A percentile compares a stretch with the other conserved stretches of the same genome.
These are phyloP conservation scores for Angomonas desouzai DNA, from an alignment of 208 protist genomes.

Conservation along the genomic window DNA sequence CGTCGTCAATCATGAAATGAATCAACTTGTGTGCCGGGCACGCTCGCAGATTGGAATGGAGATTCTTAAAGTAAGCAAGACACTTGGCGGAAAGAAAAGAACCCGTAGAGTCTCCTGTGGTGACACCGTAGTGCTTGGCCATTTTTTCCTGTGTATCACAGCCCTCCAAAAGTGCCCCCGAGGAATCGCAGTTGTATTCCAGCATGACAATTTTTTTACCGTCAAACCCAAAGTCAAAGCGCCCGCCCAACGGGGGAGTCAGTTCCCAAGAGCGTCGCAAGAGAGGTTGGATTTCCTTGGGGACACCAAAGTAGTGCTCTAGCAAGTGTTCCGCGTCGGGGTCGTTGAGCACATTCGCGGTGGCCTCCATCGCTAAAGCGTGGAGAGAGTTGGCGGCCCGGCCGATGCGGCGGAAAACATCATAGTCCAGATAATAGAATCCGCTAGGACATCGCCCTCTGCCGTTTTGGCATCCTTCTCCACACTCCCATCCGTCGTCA, in stretches of 20 bases:
- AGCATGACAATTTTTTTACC: conserved; percentile 65
- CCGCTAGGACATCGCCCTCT: conserved; percentile 46
- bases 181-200: conserved; percentile 83
- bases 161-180: conserved; percentile 69
- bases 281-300: conserved; percentile 55
- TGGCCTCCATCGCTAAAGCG: conserved; percentile 65
- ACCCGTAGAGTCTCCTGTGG: conserved; percentile 55
- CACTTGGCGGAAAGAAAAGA: conserved; percentile 57
- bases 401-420: conserved; percentile 69
- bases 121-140: conserved; percentile 55
- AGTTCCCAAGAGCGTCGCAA: conserved; percentile 52
- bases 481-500: conserved; percentile 28
- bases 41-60: conserved; percentile 39
- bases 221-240: conserved; percentile 81
- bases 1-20: conserved; percentile 84
- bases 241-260: conserved; percentile 49
- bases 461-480: conserved; percentile 25
- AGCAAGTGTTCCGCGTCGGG: conserved; percentile 46
- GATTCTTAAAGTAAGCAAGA: conserved; percentile 41
- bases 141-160: conserved; percentile 83
- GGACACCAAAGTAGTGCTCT: conserved; percentile 72
- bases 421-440: conserved; percentile 74
- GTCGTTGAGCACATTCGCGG: conserved; percentile 43
- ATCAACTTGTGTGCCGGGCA: conserved; percentile 49
- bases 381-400: conserved; percentile 59